These are phyloP conservation scores for Fusarium sp. DNA, from an alignment of 2,329 filamentous ascomycete species.

Conservation along the genomic window DNA sequence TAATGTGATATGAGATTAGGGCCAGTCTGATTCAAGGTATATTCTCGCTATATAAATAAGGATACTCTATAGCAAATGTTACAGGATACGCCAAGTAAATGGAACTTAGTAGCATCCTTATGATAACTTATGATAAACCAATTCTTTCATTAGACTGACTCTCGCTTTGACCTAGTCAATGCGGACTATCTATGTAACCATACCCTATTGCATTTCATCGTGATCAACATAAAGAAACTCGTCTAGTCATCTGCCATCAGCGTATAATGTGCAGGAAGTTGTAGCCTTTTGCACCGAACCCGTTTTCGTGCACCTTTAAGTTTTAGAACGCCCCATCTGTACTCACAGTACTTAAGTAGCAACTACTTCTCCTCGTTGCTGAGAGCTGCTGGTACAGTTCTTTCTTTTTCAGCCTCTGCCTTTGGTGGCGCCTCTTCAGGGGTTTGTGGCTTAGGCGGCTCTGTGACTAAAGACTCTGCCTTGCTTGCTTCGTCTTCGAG, in stretches of 20 bases:
- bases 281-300: neutral
- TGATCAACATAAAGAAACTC: slow-evolving; percentile 31
- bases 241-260: slow-evolving; percentile 25
- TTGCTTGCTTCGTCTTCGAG: neutral
- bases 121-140: no score
- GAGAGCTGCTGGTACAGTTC: neutral
- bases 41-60: slow-evolving; percentile 2
- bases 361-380: slow-evolving; percentile 8
- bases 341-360: neutral
- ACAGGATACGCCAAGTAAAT: neutral
- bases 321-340: neutral
- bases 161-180: neutral
- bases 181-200: slow-evolving; percentile 6
- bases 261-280: slow-evolving; percentile 2
- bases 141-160: slow-evolving; percentile 3
- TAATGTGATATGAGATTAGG: neutral
- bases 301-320: neutral
- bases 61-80: neutral
- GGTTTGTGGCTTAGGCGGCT: neutral
- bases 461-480: neutral
- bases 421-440: neutral
- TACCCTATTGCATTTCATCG: slow-evolving; percentile 16
- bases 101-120: neutral
- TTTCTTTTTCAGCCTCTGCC: neutral
- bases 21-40: neutral